Base-by-base conservation (phyloP, 2,329 filamentous ascomycete genomes). In the Colletotrichum sp. region DNA sequence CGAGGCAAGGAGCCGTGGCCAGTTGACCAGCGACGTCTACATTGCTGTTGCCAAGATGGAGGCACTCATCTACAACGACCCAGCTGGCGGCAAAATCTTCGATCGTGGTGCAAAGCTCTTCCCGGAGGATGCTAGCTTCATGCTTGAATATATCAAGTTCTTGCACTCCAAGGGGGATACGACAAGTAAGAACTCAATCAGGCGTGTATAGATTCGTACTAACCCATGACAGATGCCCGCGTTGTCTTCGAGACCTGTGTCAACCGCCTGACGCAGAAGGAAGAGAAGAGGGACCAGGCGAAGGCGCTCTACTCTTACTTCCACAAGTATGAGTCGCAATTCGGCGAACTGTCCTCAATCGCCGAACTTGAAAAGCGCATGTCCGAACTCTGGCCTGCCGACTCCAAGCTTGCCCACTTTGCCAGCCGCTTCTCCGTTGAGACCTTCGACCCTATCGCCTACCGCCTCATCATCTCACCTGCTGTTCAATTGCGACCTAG, bases 161-260 rank as follows among this genome's bases (percentile, higher is more conserved):
- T 88, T 99, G 76, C 94, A 99, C 80, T 94, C 95, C 15, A 95
- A 95, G 82, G 96, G 98, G 80, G 97, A 99, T 84, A 93, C 96
- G 64, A 98, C 95, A 36, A 98, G 95, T 98, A 90, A 90, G 95
- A 18, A 13, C 9, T 18, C 30, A 18, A 24, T 18, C 28, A n/a
- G 24, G 5, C 18, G 9, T 12, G n/a, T 26, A 5, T 3, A 24
- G 24, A 9, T 26, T 39, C 16, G 8, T 63, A 60, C 80, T 84
- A 63, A 82, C 75, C 16, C 71, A 57, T 16, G 36, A 15, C 79
- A 96, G 96, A 99, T 89, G 97, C 97, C 39, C 92, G 97, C 79
- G 96, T 97, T 12, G 96, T 98, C 3, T 99, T 99, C 81, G 97
- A 99, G 84, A 98, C 96, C 18, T 96, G 96, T 18, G 95, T 98